A percentile compares a stretch with the other conserved stretches of the same genome.
Conservation (phyloP, 495 filamentous ascomycete species). For the Oleoguttula mirabilis region DNA sequence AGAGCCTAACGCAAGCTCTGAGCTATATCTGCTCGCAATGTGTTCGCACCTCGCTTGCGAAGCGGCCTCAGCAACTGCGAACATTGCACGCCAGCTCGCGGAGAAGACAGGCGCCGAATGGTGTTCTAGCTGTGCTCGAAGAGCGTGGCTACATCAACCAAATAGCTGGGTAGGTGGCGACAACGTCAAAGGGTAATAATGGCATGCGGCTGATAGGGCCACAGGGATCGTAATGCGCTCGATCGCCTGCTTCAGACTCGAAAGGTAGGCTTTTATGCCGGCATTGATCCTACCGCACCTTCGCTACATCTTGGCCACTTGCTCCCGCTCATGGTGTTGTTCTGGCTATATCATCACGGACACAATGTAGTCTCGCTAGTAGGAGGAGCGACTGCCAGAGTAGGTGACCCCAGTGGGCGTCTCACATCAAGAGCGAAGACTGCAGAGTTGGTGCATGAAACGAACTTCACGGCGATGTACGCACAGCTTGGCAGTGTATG, state of each 20-base stretch:
- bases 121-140: too few species aligned
- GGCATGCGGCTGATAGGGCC: too few species aligned
- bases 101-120: too few species aligned
- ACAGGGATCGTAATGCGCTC: slow-evolving; percentile 50
- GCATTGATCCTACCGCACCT: slow-evolving; percentile 82
- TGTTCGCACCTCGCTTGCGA: too few species aligned
- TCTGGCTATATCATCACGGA: slow-evolving; percentile 85
- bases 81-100: too few species aligned
- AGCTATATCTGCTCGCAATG: too few species aligned
- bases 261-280: slow-evolving; percentile 70
- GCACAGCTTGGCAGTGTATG: slow-evolving; percentile 72
- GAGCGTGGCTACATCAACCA: slow-evolving; percentile 71
- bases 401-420: slow-evolving; percentile 81
- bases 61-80: too few species aligned
- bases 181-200: too few species aligned
- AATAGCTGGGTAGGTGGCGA: slow-evolving; percentile 77
- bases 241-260: slow-evolving; percentile 56
- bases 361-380: slow-evolving; percentile 61
- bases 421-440: slow-evolving; percentile 51
- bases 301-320: slow-evolving; percentile 91
- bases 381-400: slow-evolving; percentile 70
- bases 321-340: slow-evolving; percentile 83
- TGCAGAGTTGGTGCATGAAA: slow-evolving; percentile 42
- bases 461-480: slow-evolving; percentile 65
- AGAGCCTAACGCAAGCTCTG: too few species aligned